Conservation (phyloP, 2,329 filamentous ascomycete genomes). For the Claviceps maximensis region DNA sequence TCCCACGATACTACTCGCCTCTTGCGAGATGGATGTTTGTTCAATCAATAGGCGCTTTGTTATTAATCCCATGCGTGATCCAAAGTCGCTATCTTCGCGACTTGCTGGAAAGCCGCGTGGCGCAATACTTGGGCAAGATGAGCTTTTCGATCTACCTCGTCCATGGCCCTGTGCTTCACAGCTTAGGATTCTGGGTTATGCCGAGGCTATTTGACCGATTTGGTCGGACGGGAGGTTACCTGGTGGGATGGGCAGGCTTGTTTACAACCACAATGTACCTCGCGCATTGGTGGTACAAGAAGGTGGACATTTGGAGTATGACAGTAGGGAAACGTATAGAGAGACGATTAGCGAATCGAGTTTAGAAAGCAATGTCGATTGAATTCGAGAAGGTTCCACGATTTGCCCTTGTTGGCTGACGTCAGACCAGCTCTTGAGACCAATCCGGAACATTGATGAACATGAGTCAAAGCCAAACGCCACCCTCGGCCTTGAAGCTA, state of each 20-base stretch:
- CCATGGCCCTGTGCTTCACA: conserved; percentile 44
- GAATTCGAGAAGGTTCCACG: background rate
- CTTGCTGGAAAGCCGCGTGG: conserved; percentile 17
- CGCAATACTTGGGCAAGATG: conserved; percentile 26
- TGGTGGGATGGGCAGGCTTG: conserved; percentile 20
- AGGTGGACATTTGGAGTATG: conserved; percentile 24
- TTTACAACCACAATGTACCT: conserved; percentile 21
- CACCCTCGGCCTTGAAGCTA: no score
- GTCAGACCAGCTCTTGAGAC: background rate
- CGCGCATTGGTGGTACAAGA: conserved; percentile 22
- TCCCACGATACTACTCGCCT: conserved; percentile 23
- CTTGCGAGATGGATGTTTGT: conserved; percentile 27
- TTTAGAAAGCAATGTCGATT: background rate
- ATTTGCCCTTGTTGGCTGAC: background rate
- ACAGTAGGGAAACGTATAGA: conserved; percentile 24
- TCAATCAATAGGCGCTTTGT: conserved; percentile 23
- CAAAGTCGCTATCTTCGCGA: conserved; percentile 17
- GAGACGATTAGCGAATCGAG: background rate
- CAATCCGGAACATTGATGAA: no score
- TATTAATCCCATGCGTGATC: conserved; percentile 23
- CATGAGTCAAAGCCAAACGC: no score
- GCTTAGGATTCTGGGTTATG: conserved; percentile 46
- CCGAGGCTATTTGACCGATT: conserved; percentile 25
- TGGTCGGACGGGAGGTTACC: conserved; percentile 16
- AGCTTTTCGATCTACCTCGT: conserved; percentile 30